A percentile compares a stretch with the other conserved stretches of the same genome.
Conservation (phyloP, 192 early-diverging fungal species). For the Polychytrium aggregatum region DNA sequence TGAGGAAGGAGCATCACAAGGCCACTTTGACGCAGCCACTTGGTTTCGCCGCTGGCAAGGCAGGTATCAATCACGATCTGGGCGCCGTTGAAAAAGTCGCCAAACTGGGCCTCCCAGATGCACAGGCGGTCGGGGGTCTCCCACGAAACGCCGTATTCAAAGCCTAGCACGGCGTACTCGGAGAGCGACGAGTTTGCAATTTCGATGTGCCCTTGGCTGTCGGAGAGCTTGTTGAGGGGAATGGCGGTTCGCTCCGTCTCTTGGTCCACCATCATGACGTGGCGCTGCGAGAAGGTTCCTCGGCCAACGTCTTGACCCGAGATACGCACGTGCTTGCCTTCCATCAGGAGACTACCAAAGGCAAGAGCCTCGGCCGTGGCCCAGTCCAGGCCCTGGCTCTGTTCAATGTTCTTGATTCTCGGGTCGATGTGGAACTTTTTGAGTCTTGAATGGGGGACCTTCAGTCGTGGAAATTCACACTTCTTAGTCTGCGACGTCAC, state of each 20-base stretch:
- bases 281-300: constrained; percentile 94
- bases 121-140: constrained; percentile 77
- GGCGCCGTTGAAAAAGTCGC: constrained; percentile 94
- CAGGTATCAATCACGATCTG: constrained; percentile 94
- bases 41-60: constrained; percentile 75
- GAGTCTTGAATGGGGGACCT: constrained; percentile 62
- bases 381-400: constrained; percentile 77
- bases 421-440: constrained; percentile 84
- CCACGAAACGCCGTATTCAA: constrained; percentile 89
- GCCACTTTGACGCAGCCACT: constrained; percentile 89
- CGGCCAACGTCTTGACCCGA: constrained; percentile 97
- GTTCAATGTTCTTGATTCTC: constrained; percentile 57
- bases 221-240: constrained; percentile 58
- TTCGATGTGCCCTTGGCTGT: constrained; percentile 52
- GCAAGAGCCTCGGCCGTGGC: constrained; percentile 89
- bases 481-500: no score
- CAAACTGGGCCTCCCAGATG: constrained; percentile 98
- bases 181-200: constrained; percentile 87
- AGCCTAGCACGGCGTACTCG: constrained; percentile 91
- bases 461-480: no score
- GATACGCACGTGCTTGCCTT: constrained; percentile 75
- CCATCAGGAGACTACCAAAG: constrained; percentile 73
- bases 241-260: constrained; percentile 75
- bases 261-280: constrained; percentile 92
- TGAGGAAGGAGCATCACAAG: constrained; percentile 90